A percentile compares a stretch with the other conserved stretches of the same genome.
These are phyloP conservation scores for Phialemonium atrogriseum DNA, from an alignment of 2,329 filamentous ascomycete genomes.

Conservation along the genomic window DNA sequence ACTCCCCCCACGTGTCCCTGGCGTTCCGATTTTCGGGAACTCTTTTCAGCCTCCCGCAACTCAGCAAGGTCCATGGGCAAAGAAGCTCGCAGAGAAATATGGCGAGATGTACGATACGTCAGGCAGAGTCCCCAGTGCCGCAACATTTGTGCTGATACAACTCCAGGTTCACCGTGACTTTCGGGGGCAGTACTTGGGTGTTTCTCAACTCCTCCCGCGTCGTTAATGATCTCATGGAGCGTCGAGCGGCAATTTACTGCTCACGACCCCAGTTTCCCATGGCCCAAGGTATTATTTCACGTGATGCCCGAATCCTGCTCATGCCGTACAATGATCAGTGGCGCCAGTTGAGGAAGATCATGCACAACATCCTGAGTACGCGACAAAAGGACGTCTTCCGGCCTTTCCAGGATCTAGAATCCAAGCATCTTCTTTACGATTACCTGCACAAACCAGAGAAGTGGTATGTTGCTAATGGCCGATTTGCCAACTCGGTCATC, in stretches of 20 bases:
- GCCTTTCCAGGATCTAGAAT: conserved; percentile 23
- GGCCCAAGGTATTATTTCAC: conserved; percentile 17
- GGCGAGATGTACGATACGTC: not conserved
- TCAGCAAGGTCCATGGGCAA: not conserved
- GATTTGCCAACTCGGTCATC: conserved; percentile 21
- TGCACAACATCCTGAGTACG: conserved; percentile 21
- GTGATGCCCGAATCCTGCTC: conserved; percentile 18
- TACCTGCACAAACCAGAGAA: conserved; percentile 15
- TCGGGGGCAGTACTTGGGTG: conserved; percentile 30
- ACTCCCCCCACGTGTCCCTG: not conserved
- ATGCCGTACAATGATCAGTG: conserved; percentile 20
- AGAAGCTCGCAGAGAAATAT: not conserved
- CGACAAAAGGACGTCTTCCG: conserved; percentile 15
- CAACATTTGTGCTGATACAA: too few relatives aligned
- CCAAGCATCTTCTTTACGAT: conserved; percentile 17
- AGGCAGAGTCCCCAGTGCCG: too few relatives aligned
- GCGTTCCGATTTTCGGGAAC: not conserved
- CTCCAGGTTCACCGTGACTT: conserved; percentile 3
- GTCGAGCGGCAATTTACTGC: conserved; percentile 18
- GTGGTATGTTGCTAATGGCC: conserved; percentile 17
- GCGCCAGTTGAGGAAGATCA: conserved; percentile 19
- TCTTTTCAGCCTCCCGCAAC: not conserved
- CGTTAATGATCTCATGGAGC: conserved; percentile 28
- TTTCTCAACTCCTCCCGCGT: conserved; percentile 31
- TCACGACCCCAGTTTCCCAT: conserved; percentile 12